Base-by-base conservation (phyloP, 495 filamentous ascomycete genomes). In the Cercophora newfieldiana region DNA sequence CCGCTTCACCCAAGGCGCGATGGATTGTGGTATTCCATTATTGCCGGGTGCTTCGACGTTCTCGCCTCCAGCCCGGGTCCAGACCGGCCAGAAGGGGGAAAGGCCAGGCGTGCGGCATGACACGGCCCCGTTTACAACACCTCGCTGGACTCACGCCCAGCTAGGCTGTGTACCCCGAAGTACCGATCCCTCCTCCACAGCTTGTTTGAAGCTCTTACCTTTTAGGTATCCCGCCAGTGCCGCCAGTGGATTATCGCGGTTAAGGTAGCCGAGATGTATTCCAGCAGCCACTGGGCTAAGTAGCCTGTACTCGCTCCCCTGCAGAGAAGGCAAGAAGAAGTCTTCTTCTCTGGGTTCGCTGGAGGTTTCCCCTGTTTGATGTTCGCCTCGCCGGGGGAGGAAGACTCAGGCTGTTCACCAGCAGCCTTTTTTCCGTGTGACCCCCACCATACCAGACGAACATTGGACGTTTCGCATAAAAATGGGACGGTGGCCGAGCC, bases 11-110 rank as follows among this genome's bases (percentile, higher is more conserved):
- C 24, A 18, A 33, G n/a, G 18, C 25, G 29, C 24, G 29, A 58
- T 25, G 26, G 25, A 29, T 28, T 21, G 26, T 12, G 29, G 29
- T 19, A 29, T 31, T 31, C 24, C 29, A 58, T 30, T 37, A n/a
- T 30, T 31, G 29, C 55, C 26, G 14, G 55, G 25, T 25, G 22
- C 50, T 53, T n/a, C 24, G n/a, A n/a, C n/a, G n/a, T n/a, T 58
- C 55, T 31, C 55, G n/a, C 55, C 29, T 22, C n/a, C 55, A 58
- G 26, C 55, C 55, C 55, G 55, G 55, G 55, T 58, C 55, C 29
- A 58, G 55, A 37, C 55, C 29, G 55, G 55, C 24, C 55, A 2
- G 29, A 21, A 28, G 16, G 26, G 8, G 18, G 29, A 18, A 58
- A 25, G 25, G 54, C 3, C 22, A 26, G 21, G 2, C 10, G 50